Conservation (phyloP, 2,329 filamentous ascomycete species). For the Fusarium falciforme region DNA sequence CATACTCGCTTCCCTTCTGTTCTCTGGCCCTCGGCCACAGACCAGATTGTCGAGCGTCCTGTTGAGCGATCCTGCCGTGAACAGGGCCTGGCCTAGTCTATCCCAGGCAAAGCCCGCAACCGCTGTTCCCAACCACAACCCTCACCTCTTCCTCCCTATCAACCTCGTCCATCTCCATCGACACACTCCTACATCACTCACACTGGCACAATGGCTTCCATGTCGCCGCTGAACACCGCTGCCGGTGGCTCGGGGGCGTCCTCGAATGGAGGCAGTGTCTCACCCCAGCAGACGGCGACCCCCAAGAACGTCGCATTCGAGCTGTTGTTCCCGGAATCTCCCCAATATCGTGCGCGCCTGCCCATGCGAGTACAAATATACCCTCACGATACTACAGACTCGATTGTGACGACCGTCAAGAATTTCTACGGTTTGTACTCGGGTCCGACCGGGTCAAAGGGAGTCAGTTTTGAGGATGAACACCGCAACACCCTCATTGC, state of each 20-base stretch:
- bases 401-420: constrained; percentile 97
- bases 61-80: constrained; percentile 45
- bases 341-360: constrained; percentile 77
- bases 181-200: constrained; percentile 42
- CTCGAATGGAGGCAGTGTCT: constrained; percentile 57
- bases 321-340: constrained; percentile 75
- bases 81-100: constrained; percentile 41
- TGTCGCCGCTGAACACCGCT: constrained; percentile 56
- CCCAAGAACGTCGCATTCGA: constrained; percentile 85
- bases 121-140: constrained; percentile 39
- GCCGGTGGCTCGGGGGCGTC: constrained; percentile 49
- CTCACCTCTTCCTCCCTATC: constrained; percentile 31
- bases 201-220: constrained; percentile 57
- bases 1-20: constrained; percentile 28
- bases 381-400: constrained; percentile 95
- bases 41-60: constrained; percentile 39
- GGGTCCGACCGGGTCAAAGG: constrained; percentile 73
- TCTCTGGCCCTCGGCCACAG: constrained; percentile 41
- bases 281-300: constrained; percentile 59
- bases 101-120: constrained; percentile 51
- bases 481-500: constrained; percentile 92
- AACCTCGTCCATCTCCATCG: constrained; percentile 38
- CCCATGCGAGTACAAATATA: constrained; percentile 93
- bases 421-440: constrained; percentile 98
- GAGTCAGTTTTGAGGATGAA: constrained; percentile 95